Conservation (phyloP, 768 basidiomycete genomes). For the Gloeostereum incarnatum region DNA sequence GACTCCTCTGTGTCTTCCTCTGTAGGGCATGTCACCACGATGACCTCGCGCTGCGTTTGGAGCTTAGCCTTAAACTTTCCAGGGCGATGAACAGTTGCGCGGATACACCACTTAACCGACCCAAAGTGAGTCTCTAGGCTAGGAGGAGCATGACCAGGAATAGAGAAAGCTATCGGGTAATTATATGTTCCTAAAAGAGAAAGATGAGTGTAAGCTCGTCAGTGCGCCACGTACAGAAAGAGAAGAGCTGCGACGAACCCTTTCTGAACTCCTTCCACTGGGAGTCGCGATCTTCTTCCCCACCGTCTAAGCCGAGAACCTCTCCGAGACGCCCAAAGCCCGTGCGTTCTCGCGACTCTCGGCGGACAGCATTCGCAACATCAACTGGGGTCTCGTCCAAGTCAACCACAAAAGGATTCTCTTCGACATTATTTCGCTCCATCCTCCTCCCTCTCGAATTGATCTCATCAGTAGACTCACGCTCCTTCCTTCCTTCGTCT, state of each 20-base stretch:
- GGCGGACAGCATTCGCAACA: conserved; percentile 6
- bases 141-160: conserved; percentile 75
- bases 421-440: conserved; percentile 11
- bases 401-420: not conserved
- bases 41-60: conserved; percentile 60
- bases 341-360: conserved; percentile 18
- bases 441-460: conserved; percentile 15
- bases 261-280: conserved; percentile 89
- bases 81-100: conserved; percentile 75
- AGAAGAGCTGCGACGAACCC: conserved; percentile 34
- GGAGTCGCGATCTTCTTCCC: no score
- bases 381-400: no score
- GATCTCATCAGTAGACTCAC: conserved; percentile 11
- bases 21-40: conserved; percentile 63
- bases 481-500: conserved; percentile 3
- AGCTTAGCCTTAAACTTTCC: conserved; percentile 73
- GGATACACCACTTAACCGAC: conserved; percentile 68
- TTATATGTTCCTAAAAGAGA: conserved; percentile 70
- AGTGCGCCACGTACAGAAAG: not conserved
- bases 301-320: no score
- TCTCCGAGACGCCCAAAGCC: no score
- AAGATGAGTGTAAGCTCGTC: conserved; percentile 1
- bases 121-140: conserved; percentile 70
- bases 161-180: conserved; percentile 87
- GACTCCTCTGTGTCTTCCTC: conserved; percentile 84